Conservation (phyloP, 1,284 basidiomycete genomes). For the Leccinum pachyderme region DNA sequence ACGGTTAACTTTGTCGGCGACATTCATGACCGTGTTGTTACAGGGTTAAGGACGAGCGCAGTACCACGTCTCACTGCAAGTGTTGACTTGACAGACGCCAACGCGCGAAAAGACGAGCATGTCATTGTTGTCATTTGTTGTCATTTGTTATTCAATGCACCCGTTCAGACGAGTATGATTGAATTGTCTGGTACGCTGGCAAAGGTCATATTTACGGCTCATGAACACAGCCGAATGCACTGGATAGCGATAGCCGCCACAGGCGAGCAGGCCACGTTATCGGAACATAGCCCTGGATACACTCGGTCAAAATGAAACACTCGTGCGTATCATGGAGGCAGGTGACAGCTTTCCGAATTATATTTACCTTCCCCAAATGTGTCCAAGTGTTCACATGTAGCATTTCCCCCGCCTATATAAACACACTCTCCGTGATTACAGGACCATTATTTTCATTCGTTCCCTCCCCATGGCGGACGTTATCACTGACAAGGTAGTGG, state of each 20-base stretch:
- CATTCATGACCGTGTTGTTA: constrained; percentile 44
- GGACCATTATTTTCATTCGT: not conserved
- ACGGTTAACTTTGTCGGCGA: constrained; percentile 45
- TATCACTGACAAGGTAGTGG: constrained; percentile 19
- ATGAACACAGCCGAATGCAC: not conserved
- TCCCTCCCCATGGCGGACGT: constrained; percentile 17
- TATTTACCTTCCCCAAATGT: constrained; percentile 8
- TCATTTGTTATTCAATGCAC: constrained; percentile 22
- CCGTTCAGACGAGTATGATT: not conserved
- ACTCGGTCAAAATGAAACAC: not conserved
- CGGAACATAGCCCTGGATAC: not conserved
- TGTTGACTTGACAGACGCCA: constrained; percentile 11
- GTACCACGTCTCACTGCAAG: constrained; percentile 12
- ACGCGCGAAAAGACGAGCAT: constrained; percentile 22
- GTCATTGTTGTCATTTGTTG: constrained; percentile 32
- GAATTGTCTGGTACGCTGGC: not conserved
- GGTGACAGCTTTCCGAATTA: not conserved
- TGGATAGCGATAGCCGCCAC: not conserved
- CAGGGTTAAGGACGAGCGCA: constrained; percentile 13
- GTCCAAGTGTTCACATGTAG: constrained; percentile 17
- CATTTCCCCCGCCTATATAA: constrained; percentile 11
- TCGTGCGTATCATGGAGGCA: not conserved
- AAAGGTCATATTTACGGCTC: no score
- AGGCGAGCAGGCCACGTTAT: not conserved
- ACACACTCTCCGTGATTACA: constrained; percentile 4